Evolutionary conservation across 179 eudicot species (phyloP), one percentile per base, ranked within the genome.

Genomic region (Corrigiola litoralis): DNA sequence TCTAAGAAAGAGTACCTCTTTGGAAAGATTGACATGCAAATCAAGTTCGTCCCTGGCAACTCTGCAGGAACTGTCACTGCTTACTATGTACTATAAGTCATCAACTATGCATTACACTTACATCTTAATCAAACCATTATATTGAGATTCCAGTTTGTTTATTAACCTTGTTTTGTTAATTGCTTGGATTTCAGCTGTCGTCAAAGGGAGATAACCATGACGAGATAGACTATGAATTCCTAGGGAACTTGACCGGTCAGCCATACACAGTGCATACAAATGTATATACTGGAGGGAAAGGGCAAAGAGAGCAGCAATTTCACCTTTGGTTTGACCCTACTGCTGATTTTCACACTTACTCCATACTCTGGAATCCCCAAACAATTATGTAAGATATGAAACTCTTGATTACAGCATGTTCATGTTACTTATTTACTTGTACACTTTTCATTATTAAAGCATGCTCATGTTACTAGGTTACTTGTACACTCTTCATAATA

Each of bases 21-120:
- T 54, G 79, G 79, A 32, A 75, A 64, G 71, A 75, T 75, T 31
- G 75, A 75, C 42, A 65, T 75, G 59, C 72, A 70, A 21, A 63
- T 75, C 47, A 75, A 75, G 46, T 68, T 75, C 42, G 75, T 75
- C 21, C 72, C 75, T 4, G 75, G 79, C 33, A 75, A 75, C 63
- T 75, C 79, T 53, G 79, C 79, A 38, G 79, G 79, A 42, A 75
- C 79, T 12, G 79, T 75, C 55, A 75, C 79, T 0, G 75, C 79
- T 5, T 75, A 75, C 29, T 75, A 65, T 65, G 75, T 65, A 70
- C 17, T 27, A n/a, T 27, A 27, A 12, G n/a, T 0, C n/a, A n/a
- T n/a, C n/a, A n/a, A n/a, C n/a, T n/a, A n/a, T n/a, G n/a, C n/a
- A n/a, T n/a, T n/a, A n/a, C n/a, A n/a, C n/a, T n/a, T n/a, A n/a